Conservation (phyloP, 179 eudicot species). For the Patellifolia procumbens region DNA sequence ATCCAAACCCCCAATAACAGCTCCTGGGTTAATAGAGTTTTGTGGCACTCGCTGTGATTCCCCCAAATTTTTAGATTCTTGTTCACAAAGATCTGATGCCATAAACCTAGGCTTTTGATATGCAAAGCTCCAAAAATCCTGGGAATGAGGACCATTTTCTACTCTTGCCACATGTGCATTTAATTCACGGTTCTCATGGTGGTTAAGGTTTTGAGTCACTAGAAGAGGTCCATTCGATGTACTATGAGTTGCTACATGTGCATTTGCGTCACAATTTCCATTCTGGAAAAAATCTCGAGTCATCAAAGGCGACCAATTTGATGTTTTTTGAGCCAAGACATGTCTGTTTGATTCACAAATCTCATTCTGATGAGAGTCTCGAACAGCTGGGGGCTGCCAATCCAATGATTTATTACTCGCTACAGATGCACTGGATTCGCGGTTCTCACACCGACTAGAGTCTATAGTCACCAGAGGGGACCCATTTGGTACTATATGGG, state of each 20-base stretch:
- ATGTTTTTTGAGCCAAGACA: neutral
- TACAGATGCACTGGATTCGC: slow-evolving; percentile 20
- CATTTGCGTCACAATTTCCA: neutral
- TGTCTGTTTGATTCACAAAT: slow-evolving; percentile 21
- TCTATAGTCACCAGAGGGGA: slow-evolving; percentile 23
- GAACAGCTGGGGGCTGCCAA: slow-evolving; percentile 24
- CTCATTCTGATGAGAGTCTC: slow-evolving; percentile 13
- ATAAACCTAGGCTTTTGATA: slow-evolving; percentile 22
- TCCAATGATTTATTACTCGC: slow-evolving; percentile 10
- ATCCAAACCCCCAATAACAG: slow-evolving; percentile 27
- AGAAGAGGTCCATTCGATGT: slow-evolving; percentile 8
- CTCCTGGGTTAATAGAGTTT: slow-evolving; percentile 21
- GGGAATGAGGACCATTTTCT: slow-evolving; percentile 24
- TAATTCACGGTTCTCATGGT: slow-evolving; percentile 3
- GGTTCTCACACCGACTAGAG: slow-evolving; percentile 17
- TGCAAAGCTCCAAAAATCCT: slow-evolving; percentile 24
- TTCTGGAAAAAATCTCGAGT: neutral
- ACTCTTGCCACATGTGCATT: slow-evolving; percentile 22
- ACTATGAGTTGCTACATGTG: slow-evolving; percentile 17
- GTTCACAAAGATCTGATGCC: slow-evolving; percentile 26
- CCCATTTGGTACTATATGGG: slow-evolving; percentile 16
- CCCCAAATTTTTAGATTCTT: slow-evolving; percentile 17
- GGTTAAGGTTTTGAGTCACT: slow-evolving; percentile 11
- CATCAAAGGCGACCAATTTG: neutral
- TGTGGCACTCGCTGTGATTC: slow-evolving; percentile 34